Percentiles rank a stretch among this genome's conserved stretches.
Conservation (phyloP, 768 basidiomycete genomes). For the Phaeolepiota aurea region DNA sequence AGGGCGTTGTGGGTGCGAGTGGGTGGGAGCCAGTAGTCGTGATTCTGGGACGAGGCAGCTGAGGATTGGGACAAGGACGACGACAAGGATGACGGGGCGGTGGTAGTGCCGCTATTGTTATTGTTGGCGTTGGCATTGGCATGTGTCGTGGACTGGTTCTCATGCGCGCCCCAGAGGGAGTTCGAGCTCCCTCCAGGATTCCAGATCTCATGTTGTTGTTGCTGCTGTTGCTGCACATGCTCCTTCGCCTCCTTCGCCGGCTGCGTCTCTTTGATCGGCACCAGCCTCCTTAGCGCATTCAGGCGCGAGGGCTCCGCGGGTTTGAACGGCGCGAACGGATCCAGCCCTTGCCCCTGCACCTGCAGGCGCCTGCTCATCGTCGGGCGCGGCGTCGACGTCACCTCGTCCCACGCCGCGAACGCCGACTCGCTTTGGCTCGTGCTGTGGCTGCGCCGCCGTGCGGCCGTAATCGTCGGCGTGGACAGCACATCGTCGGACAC, state of each 20-base stretch:
- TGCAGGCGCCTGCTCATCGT: constrained; percentile 2
- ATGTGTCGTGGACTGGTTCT: constrained; percentile 7
- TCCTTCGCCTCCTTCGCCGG: constrained; percentile 3
- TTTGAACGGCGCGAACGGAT: not conserved
- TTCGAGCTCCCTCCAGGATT: not conserved
- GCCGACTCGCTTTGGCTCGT: not conserved
- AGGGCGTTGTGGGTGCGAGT: not conserved
- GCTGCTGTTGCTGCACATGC: not conserved
- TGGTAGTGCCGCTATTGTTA: too few species aligned
- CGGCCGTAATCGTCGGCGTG: not conserved
- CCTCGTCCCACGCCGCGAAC: constrained; percentile 1
- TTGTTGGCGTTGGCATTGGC: not conserved
- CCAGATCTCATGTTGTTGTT: constrained; percentile 4
- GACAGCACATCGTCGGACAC: not conserved
- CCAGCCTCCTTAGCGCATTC: constrained; percentile 6
- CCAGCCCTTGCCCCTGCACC: too few species aligned
- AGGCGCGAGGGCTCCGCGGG: constrained; percentile 6
- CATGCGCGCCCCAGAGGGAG: not conserved
- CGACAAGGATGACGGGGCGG: not conserved
- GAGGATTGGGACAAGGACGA: not conserved
- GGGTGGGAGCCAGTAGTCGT: not conserved
- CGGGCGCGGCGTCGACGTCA: constrained; percentile 3
- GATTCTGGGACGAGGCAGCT: not conserved
- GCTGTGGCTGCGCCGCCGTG: not conserved
- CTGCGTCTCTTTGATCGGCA: not conserved